These are phyloP conservation scores for Collybiopsis confluens DNA, from an alignment of 768 basidiomycete genomes.

Conservation along the genomic window DNA sequence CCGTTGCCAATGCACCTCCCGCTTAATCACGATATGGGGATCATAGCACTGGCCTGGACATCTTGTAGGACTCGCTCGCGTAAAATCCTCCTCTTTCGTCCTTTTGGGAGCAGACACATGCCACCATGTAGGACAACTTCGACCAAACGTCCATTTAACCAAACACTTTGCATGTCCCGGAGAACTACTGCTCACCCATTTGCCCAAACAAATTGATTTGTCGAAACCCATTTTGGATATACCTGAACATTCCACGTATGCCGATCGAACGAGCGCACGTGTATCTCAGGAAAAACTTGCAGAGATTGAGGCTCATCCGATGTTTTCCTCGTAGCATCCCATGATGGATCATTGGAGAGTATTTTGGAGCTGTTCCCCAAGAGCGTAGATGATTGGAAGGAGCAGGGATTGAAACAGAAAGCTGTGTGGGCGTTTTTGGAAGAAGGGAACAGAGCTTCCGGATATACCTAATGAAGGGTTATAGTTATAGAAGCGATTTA, in stretches of 20 bases:
- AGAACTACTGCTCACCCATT: conserved; percentile 13
- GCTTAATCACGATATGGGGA: too few species aligned
- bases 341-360: conserved; percentile 12
- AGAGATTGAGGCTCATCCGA: conserved; percentile 14
- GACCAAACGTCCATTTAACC: conserved; percentile 11
- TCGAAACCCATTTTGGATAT: neutral
- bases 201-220: too few species aligned
- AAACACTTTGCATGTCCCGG: conserved; percentile 7
- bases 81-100: conserved; percentile 13
- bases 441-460: conserved; percentile 4
- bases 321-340: conserved; percentile 13
- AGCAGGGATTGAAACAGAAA: conserved; percentile 13
- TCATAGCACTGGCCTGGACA: conserved; percentile 17
- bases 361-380: conserved; percentile 12
- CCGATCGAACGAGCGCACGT: conserved; percentile 4
- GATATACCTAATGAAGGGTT: neutral
- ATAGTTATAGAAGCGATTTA: too few species aligned
- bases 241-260: conserved; percentile 1
- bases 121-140: conserved; percentile 13
- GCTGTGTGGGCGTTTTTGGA: conserved; percentile 14
- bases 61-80: conserved; percentile 14
- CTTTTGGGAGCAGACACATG: conserved; percentile 15
- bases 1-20: neutral
- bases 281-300: conserved; percentile 9
- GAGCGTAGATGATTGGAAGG: conserved; percentile 14